phyloP scores from a whole-genome alignment of 2,329 filamentous ascomycete genomes.

The Alternaria rosae region DNA sequence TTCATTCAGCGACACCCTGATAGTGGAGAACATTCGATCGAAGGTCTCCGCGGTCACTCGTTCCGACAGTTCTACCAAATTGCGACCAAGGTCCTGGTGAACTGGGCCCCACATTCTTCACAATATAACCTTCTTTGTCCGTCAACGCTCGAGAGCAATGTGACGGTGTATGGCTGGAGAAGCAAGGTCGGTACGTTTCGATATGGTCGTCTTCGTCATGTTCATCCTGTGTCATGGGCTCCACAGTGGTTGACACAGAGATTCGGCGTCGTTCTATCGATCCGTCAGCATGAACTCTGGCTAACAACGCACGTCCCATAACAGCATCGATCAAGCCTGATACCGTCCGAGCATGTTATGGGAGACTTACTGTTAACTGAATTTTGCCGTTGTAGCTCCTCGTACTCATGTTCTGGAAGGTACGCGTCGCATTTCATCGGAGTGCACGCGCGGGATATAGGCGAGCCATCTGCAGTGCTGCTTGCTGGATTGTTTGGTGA shows the following conservation, averaged over 20 bases:
- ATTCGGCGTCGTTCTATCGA: neutral
- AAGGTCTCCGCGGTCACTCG: neutral
- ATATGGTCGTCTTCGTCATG: neutral
- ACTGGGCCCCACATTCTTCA: neutral
- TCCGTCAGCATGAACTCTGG: neutral
- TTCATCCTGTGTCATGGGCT: neutral
- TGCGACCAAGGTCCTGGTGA: neutral
- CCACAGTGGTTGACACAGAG: neutral
- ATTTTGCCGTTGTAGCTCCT: neutral
- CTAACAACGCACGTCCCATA: neutral
- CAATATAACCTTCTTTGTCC: neutral
- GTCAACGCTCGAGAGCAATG: neutral
- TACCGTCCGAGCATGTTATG: neutral
- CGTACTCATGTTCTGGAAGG: neutral
- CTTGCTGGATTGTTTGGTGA: fast-evolving
- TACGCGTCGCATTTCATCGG: neutral
- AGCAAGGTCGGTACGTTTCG: neutral
- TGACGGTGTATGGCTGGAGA: neutral
- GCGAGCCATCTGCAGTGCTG: neutral
- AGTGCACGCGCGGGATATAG: neutral
- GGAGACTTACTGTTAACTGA: neutral
- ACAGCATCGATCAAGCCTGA: too few species aligned
- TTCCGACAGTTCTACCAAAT: neutral
- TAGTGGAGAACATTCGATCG: neutral
- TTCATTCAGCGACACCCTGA: neutral